Evolutionary conservation across 805 yeast genomes (phyloP).

Genomic region (Nakazawaea populi): DNA sequence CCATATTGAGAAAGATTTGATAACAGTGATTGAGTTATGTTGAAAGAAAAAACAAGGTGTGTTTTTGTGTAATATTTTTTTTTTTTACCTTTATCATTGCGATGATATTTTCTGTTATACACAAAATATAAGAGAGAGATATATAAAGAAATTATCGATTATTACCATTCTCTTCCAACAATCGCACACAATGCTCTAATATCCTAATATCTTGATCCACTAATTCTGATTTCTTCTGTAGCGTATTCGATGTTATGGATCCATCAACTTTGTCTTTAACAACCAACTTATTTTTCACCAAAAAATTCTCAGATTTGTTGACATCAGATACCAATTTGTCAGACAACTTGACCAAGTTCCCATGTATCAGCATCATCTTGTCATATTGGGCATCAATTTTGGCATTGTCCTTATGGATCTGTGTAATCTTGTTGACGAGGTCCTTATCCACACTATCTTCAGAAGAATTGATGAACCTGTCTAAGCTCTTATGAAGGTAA

Average conservation of each 20-base stretch:
- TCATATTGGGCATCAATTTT: conserved; percentile 19
- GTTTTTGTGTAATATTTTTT: no score
- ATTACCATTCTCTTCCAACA: conserved; percentile 23
- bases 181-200: conserved; percentile 49
- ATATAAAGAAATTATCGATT: not conserved
- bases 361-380: conserved; percentile 12
- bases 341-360: conserved; percentile 10
- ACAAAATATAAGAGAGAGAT: not conserved
- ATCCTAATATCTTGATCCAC: conserved; percentile 70
- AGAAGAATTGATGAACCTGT: not conserved
- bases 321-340: conserved; percentile 13
- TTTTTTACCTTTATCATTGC: not conserved
- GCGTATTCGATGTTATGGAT: conserved; percentile 10
- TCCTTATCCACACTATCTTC: conserved; percentile 3
- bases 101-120: conserved; percentile 7
- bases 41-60: no score
- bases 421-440: conserved; percentile 18
- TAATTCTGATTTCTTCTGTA: conserved; percentile 58
- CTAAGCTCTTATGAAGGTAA: conserved; percentile 6
- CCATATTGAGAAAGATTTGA: no score
- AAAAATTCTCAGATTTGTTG: conserved; percentile 13
- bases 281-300: conserved; percentile 11
- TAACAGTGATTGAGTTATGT: no score
- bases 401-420: conserved; percentile 24
- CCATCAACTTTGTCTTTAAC: conserved; percentile 8